These are phyloP conservation scores for Lactarius indigo DNA, from an alignment of 768 basidiomycete species.

Conservation along the genomic window DNA sequence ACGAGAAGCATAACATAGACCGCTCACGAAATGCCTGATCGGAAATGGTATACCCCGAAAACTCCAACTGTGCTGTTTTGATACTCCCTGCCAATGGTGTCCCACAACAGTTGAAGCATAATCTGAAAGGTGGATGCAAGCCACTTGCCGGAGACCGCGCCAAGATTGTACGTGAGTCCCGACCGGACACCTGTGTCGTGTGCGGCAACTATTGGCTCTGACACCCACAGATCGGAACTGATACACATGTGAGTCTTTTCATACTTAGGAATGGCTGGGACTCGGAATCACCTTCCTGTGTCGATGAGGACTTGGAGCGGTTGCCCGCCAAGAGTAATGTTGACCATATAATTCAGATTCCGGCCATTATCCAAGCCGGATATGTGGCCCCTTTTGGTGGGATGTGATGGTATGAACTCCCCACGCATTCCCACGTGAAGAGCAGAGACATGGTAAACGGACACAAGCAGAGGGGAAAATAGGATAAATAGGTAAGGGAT, in stretches of 20 bases:
- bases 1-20: background rate
- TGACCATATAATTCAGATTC: conserved; percentile 31
- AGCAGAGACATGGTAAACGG: background rate
- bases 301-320: conserved; percentile 31
- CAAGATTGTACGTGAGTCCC: conserved; percentile 23
- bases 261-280: background rate
- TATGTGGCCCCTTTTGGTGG: background rate
- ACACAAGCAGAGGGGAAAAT: background rate
- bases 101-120: conserved; percentile 11
- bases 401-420: conserved; percentile 24
- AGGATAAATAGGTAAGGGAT: background rate
- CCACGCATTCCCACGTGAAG: conserved; percentile 19
- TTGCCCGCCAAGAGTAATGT: conserved; percentile 31
- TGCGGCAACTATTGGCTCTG: conserved; percentile 28
- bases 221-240: conserved; percentile 35
- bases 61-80: conserved; percentile 29
- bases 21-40: conserved; percentile 32
- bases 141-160: conserved; percentile 6
- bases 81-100: conserved; percentile 27
- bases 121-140: background rate
- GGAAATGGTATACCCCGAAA: conserved; percentile 29
- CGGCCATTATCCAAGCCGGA: conserved; percentile 16
- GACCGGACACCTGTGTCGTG: conserved; percentile 24
- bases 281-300: conserved; percentile 32
- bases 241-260: background rate